Base-by-base conservation (phyloP, 1,284 basidiomycete species). In the Abortiporus biennis region DNA sequence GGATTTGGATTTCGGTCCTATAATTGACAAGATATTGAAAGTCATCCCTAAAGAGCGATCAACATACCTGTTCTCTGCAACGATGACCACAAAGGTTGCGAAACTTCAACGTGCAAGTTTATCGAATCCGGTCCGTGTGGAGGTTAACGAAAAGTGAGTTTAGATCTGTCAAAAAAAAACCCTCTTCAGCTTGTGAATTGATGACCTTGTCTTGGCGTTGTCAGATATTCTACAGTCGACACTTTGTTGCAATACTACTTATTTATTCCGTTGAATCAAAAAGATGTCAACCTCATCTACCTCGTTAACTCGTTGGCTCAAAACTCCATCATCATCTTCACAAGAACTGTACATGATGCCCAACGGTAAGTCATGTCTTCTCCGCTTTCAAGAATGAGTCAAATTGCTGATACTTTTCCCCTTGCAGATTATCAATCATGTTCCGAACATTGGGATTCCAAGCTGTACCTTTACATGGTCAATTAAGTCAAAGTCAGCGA, bases 81-180 rank as follows among this genome's bases (percentile, higher is more conserved):
- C 96, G n/a, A 99, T 99, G 94, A 97, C 95, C 2, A 96, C 92
- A 17, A 99, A 98, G 65, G 93, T 99, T 8, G 93, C 92, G 19
- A 98, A 99, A 64, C 72, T 99, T 6, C 95, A 99, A 62, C 72
- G 96, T 43, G 95, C 96, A n/a, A 92, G 89, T 71, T 71, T 99
- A 55, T 80, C 81, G 41, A 96, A 96, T 60, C 96, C 96, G 5
- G 81, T 97, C n/a, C 78, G 91, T 50, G 84, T 99, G 5, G 93
- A 99, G 65, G 92, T 96, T 1, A 91, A 84, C 29, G 80, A 88
- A 54, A 98, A 97, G 89, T 92, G 58, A 54, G 84, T 64, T 3
- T 31, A 6, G 11, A 11, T 20, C 13, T 19, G n/a, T 9, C 9
- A 22, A n/a, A 13, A n/a, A 9, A 9, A 23, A 30, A 8, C n/a